Evolutionary conservation across 2,329 filamentous ascomycete species (phyloP).

Genomic region (Botryotinia globosa): DNA sequence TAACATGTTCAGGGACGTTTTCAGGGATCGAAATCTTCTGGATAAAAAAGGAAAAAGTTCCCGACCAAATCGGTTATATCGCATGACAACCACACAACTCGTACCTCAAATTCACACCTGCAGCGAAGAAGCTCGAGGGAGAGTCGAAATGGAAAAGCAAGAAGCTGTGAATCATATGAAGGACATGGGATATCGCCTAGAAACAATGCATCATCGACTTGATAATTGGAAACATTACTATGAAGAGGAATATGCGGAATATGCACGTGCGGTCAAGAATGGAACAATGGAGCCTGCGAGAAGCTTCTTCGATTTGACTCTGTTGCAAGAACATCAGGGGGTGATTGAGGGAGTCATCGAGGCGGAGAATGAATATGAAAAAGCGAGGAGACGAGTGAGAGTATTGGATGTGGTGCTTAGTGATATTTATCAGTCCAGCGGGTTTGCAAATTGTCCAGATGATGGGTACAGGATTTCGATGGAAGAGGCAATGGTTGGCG

Average conservation of each 20-base stretch:
- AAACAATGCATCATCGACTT: constrained; percentile 17
- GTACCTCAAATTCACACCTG: neutral
- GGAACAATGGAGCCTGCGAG: constrained; percentile 9
- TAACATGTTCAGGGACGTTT: neutral
- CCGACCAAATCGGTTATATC: neutral
- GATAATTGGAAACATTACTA: constrained; percentile 23
- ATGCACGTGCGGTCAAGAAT: constrained; percentile 1
- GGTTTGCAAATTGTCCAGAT: constrained; percentile 22
- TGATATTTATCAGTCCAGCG: constrained; percentile 22
- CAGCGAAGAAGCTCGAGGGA: neutral
- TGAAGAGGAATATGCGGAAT: constrained; percentile 14
- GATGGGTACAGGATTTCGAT: constrained; percentile 28
- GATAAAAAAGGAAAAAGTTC: neutral
- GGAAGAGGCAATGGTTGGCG: constrained; percentile 20
- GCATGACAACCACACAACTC: neutral
- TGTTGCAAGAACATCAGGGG: constrained; percentile 19
- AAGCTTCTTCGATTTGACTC: constrained; percentile 23
- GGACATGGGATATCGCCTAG: neutral
- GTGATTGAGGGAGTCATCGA: constrained; percentile 11
- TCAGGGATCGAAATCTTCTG: neutral
- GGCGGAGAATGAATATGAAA: constrained; percentile 21
- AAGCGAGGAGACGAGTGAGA: constrained; percentile 12
- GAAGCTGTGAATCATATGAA: constrained; percentile 13
- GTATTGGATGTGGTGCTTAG: constrained; percentile 17
- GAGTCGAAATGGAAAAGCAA: neutral